Percentiles rank a stretch among this genome's conserved stretches.
Evolutionary conservation across 805 yeast species (phyloP).

Genomic region (Candida boleticola): DNA sequence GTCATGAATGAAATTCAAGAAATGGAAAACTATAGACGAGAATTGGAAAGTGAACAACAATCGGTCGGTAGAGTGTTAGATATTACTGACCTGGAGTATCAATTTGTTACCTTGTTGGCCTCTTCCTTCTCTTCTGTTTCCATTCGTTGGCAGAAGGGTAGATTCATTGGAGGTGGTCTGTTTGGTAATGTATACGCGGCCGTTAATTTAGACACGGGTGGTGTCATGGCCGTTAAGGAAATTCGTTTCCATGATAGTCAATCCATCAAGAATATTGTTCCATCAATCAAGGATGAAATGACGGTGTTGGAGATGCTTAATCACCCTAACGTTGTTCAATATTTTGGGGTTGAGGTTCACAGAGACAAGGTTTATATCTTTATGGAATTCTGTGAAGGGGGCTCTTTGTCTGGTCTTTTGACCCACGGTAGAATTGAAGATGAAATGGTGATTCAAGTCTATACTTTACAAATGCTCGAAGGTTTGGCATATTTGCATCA

Average conservation of each 20-base stretch:
- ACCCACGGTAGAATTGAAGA: slow-evolving; percentile 95
- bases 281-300: slow-evolving; percentile 94
- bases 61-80: slow-evolving; percentile 87
- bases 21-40: slow-evolving; percentile 58
- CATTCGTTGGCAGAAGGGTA: slow-evolving; percentile 96
- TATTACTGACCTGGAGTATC: slow-evolving; percentile 82
- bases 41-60: slow-evolving; percentile 38
- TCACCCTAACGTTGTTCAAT: slow-evolving; percentile 95
- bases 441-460: slow-evolving; percentile 87
- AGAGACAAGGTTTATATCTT: slow-evolving; percentile 91
- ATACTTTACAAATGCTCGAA: slow-evolving; percentile 88
- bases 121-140: slow-evolving; percentile 87
- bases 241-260: slow-evolving; percentile 87
- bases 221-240: slow-evolving; percentile 95
- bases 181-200: slow-evolving; percentile 95
- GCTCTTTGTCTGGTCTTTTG: slow-evolving; percentile 80
- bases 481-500: slow-evolving; percentile 94
- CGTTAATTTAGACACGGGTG: slow-evolving; percentile 90
- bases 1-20: slow-evolving; percentile 62
- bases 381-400: slow-evolving; percentile 97
- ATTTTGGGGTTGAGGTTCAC: slow-evolving; percentile 96
- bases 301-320: slow-evolving; percentile 90
- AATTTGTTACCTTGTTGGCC: slow-evolving; percentile 80
- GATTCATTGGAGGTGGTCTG: slow-evolving; percentile 90
- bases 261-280: slow-evolving; percentile 78